Base-by-base conservation (phyloP, 371 early-diverging fungal species). In the Circinella umbellata region DNA sequence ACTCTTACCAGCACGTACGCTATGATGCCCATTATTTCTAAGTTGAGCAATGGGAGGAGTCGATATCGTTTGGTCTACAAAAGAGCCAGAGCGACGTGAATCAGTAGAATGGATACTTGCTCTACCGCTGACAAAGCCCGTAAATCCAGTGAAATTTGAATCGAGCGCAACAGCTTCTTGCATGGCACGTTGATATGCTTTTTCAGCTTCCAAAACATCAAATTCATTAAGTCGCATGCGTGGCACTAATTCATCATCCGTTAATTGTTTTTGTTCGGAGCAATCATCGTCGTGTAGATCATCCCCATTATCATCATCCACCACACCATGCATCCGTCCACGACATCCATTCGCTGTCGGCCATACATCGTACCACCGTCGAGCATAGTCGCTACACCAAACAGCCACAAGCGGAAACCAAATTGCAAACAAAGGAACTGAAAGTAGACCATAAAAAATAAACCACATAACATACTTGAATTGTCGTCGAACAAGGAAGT, bases 391-490 rank as follows among this genome's bases (percentile, higher is more conserved):
- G 17, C 75, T 76, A n/a, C 72, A 67, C 83, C 82, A 82, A 10
- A 76, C 36, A 7, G 83, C 78, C 15, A 80, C 55, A 9, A 85
- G 18, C 4, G 85, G 85, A 37, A 82, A 85, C 76, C 78, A 81
- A 1, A 82, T 64, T 17, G 69, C 72, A 70, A 80, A 85, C 3
- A 85, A 63, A 1, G 85, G 85, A 3, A 81, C 69, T 0, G 80
- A 71, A 15, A 78, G 51, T 4, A 81, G 47, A 64, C 82, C 76
- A 53, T 85, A 82, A 10, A 85, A 36, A 11, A 77, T 60, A 59
- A 85, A 79, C 85, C 82, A 85, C 3, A 81, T 18, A 4, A 82
- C 76, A 59, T 85, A 82, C 61, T 80, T 81, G 67, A 81, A 79
- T 39, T 81, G 83, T 1, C 78, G 71, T 27, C 80, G 67, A 8